Conservation (phyloP, 2,329 filamentous ascomycete species). For the Paracorniculantispora psalliotae region DNA sequence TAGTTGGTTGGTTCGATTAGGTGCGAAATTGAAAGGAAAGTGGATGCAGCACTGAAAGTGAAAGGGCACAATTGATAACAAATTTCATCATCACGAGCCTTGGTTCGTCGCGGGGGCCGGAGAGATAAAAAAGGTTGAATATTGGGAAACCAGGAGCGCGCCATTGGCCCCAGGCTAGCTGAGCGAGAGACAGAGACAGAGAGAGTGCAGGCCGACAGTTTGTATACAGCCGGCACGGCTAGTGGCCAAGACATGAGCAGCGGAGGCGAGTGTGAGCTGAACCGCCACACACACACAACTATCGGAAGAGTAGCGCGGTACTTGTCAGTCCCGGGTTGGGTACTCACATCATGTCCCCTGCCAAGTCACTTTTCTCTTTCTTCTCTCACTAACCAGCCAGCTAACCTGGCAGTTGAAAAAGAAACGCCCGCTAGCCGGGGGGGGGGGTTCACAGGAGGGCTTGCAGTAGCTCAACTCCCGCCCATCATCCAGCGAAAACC, state of each 20-base stretch:
- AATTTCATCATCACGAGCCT: neutral
- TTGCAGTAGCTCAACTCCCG: too few relatives aligned
- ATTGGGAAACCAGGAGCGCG: neutral
- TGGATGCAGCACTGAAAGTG: neutral
- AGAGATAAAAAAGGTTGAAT: neutral
- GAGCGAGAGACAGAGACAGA: too few relatives aligned
- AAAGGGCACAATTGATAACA: neutral
- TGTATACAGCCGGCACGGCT: too few relatives aligned
- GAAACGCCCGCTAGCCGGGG: too few relatives aligned
- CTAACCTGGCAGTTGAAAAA: too few relatives aligned
- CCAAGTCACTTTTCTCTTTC: neutral
- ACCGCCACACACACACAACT: neutral
- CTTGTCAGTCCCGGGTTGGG: neutral
- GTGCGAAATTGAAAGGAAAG: neutral
- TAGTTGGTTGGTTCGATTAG: too few relatives aligned
- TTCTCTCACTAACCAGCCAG: neutral
- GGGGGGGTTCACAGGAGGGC: too few relatives aligned
- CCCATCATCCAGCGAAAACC: neutral
- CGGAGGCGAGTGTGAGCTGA: too few relatives aligned
- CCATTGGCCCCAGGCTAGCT: too few relatives aligned
- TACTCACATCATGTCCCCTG: neutral
- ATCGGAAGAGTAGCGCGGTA: neutral
- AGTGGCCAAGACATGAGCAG: too few relatives aligned
- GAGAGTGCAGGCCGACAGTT: too few relatives aligned
- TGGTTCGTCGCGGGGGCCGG: too few relatives aligned